Percentiles rank a stretch among this genome's conserved stretches.
These are phyloP conservation scores for Cladophialophora exuberans DNA, from an alignment of 2,329 filamentous ascomycete species.

Conservation along the genomic window DNA sequence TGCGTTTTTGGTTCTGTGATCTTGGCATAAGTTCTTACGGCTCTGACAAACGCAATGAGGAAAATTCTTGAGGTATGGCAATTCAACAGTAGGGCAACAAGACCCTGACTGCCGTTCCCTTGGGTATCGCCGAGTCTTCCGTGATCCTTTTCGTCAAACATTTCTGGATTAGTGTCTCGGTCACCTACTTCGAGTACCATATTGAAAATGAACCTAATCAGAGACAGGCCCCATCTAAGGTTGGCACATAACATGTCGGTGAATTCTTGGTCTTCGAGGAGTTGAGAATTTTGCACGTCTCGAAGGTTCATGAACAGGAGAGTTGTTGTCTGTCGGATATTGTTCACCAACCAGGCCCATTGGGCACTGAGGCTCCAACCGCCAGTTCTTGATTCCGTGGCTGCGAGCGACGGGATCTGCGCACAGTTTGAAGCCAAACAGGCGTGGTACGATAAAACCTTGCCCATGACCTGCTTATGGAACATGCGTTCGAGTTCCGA, in stretches of 20 bases:
- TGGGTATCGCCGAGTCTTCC: slow-evolving; percentile 24
- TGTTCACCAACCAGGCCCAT: slow-evolving; percentile 33
- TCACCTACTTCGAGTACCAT: slow-evolving; percentile 53
- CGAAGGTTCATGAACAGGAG: slow-evolving; percentile 25
- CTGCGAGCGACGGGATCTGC: slow-evolving; percentile 14
- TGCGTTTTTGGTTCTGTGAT: slow-evolving; percentile 63
- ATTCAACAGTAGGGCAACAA: slow-evolving; percentile 62
- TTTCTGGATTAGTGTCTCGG: slow-evolving; percentile 33
- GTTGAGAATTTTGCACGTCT: slow-evolving; percentile 24
- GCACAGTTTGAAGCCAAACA: slow-evolving; percentile 23
- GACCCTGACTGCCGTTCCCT: slow-evolving; percentile 38
- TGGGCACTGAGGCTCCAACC: slow-evolving; percentile 28
- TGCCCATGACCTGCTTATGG: slow-evolving; percentile 71
- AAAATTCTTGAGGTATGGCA: slow-evolving; percentile 75
- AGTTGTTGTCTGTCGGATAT: slow-evolving; percentile 29
- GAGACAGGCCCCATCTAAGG: slow-evolving; percentile 75
- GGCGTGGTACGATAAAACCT: slow-evolving; percentile 58
- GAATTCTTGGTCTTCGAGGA: slow-evolving; percentile 57
- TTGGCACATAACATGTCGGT: slow-evolving; percentile 74
- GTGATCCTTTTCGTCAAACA: slow-evolving; percentile 26
- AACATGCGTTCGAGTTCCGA: slow-evolving; percentile 75
- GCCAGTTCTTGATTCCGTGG: slow-evolving; percentile 10
- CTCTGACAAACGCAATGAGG: slow-evolving; percentile 59
- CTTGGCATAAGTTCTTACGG: slow-evolving; percentile 28
- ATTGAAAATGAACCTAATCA: slow-evolving; percentile 60